A percentile compares a stretch with the other conserved stretches of the same genome.
phyloP scores from a whole-genome alignment of 768 basidiomycete species.

The Coprinellus micaceus region DNA sequence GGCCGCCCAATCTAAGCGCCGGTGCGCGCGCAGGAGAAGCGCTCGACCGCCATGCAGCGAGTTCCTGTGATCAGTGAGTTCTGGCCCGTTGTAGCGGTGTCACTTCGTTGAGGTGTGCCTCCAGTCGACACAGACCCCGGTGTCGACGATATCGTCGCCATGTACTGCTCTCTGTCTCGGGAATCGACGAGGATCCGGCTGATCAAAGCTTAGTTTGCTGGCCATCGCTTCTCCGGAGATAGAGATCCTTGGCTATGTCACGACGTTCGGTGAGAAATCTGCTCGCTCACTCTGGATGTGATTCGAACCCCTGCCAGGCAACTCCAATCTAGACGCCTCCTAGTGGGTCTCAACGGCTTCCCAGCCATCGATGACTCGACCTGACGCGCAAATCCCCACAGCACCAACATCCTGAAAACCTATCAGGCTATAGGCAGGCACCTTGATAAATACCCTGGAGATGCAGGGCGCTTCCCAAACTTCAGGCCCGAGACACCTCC shows the following conservation, averaged over 20 bases:
- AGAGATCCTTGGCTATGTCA: slow-evolving; percentile 69
- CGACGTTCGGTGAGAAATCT: slow-evolving; percentile 62
- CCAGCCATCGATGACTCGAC: not conserved
- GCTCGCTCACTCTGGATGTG: not conserved
- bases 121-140: slow-evolving; percentile 86
- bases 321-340: slow-evolving; percentile 61
- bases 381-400: slow-evolving; percentile 23
- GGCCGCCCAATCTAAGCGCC: not conserved
- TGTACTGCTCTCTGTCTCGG: slow-evolving; percentile 36
- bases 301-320: slow-evolving; percentile 43
- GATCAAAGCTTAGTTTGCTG: slow-evolving; percentile 46
- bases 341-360: slow-evolving; percentile 42
- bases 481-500: slow-evolving; percentile 50
- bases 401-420: slow-evolving; percentile 70
- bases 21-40: not conserved
- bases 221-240: slow-evolving; percentile 83
- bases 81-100: not conserved
- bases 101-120: not conserved
- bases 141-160: slow-evolving; percentile 76
- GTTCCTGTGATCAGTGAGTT: slow-evolving; percentile 68
- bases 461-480: slow-evolving; percentile 57
- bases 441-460: slow-evolving; percentile 50
- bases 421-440: slow-evolving; percentile 67
- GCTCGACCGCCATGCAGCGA: slow-evolving; percentile 14
- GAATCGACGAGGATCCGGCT: not conserved